Percentiles rank a stretch among this genome's conserved stretches.
Evolutionary conservation across 2,329 filamentous ascomycete species (phyloP).

Genomic region (Alternaria sp.): DNA sequence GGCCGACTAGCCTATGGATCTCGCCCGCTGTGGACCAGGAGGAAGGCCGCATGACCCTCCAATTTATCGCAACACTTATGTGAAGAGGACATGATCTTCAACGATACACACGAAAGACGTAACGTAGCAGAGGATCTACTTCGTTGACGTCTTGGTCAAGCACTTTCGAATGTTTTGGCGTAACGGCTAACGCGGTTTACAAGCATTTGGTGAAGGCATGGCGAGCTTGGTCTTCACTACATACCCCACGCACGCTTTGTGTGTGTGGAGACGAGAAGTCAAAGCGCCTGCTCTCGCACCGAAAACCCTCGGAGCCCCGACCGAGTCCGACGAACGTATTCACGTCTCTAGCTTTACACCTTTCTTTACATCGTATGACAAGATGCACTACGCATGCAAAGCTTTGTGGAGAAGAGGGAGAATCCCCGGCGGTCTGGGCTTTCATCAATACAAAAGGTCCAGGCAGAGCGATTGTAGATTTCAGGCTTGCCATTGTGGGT

Average conservation of each 20-base stretch:
- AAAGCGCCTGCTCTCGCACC: slow-evolving; percentile 78
- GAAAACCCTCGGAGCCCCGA: slow-evolving; percentile 78
- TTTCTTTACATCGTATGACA: slow-evolving; percentile 62
- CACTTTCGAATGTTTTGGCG: slow-evolving; percentile 75
- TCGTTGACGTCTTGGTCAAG: slow-evolving; percentile 78
- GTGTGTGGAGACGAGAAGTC: slow-evolving; percentile 72
- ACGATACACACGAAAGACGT: slow-evolving; percentile 70
- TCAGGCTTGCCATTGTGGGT: slow-evolving; percentile 87
- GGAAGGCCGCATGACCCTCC: slow-evolving; percentile 75
- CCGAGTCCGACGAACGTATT: slow-evolving; percentile 57
- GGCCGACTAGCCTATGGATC: slow-evolving; percentile 66
- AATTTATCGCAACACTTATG: slow-evolving; percentile 72
- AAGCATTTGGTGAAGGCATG: slow-evolving; percentile 73
- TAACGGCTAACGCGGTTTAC: slow-evolving; percentile 36
- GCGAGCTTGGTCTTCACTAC: slow-evolving; percentile 71
- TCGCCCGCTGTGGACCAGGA: slow-evolving; percentile 77
- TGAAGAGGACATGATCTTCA: slow-evolving; percentile 64
- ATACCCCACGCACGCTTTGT: slow-evolving; percentile 69
- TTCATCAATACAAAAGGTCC: slow-evolving; percentile 75
- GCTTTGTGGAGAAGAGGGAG: slow-evolving; percentile 66
- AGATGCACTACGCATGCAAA: slow-evolving; percentile 74
- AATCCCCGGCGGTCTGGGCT: slow-evolving; percentile 76
- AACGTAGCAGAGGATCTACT: slow-evolving; percentile 62
- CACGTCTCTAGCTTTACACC: slow-evolving; percentile 45
- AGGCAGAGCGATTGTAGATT: slow-evolving; percentile 68